These are phyloP conservation scores for Favolaschia claudopus DNA, from an alignment of 768 basidiomycete genomes.

Conservation along the genomic window DNA sequence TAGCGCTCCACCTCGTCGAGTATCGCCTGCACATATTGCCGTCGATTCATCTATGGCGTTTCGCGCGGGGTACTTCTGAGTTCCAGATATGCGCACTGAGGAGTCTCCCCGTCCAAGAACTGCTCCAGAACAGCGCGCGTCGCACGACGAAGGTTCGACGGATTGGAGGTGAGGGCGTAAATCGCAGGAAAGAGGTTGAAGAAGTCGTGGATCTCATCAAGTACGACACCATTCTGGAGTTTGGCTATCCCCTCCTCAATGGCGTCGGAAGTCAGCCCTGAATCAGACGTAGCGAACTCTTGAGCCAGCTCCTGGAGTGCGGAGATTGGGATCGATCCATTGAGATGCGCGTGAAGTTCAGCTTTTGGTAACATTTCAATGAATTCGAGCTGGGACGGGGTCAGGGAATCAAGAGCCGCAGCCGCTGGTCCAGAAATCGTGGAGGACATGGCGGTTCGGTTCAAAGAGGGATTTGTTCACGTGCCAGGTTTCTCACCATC, in stretches of 20 bases:
- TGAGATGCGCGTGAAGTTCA: constrained; percentile 88
- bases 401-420: constrained; percentile 62
- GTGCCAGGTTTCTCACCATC: too few species aligned
- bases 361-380: constrained; percentile 76
- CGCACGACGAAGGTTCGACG: constrained; percentile 57
- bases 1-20: constrained; percentile 70
- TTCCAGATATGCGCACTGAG: constrained; percentile 78
- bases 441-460: constrained; percentile 9
- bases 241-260: constrained; percentile 41
- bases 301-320: constrained; percentile 68
- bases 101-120: constrained; percentile 59
- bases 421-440: constrained; percentile 52
- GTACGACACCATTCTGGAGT: constrained; percentile 49
- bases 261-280: constrained; percentile 23
- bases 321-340: constrained; percentile 79
- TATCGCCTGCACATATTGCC: constrained; percentile 70
- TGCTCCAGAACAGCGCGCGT: constrained; percentile 71
- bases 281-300: constrained; percentile 38
- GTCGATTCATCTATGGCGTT: constrained; percentile 63
- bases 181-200: constrained; percentile 22
- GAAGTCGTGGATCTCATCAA: constrained; percentile 35
- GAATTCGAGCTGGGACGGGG: constrained; percentile 60
- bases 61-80: constrained; percentile 81
- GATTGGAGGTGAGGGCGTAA: constrained; percentile 78
- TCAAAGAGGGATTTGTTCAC: too few species aligned